Evolutionary conservation across 495 filamentous ascomycete genomes (phyloP).

Genomic region (Viridothelium virens): DNA sequence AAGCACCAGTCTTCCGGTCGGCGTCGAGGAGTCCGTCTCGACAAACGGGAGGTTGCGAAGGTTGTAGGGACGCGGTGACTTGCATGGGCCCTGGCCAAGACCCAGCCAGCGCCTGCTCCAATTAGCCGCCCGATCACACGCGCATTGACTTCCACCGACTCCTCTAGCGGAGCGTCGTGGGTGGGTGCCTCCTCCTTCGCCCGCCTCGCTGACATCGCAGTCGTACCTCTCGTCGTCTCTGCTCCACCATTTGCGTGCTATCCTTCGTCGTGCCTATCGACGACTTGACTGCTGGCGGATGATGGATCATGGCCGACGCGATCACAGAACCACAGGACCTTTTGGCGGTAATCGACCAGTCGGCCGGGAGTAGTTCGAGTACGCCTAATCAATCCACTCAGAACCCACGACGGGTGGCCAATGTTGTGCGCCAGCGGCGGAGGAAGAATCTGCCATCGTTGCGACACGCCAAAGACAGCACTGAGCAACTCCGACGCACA

Average conservation of each 20-base stretch:
- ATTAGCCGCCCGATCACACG: slow-evolving; percentile 11
- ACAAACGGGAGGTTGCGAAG: too few relatives aligned
- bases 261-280: not conserved
- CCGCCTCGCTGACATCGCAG: not conserved
- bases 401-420: slow-evolving; percentile 2
- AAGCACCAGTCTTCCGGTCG: not conserved
- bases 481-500: slow-evolving; percentile 24
- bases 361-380: not conserved
- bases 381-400: not conserved
- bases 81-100: slow-evolving; percentile 9
- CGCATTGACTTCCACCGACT: slow-evolving; percentile 10
- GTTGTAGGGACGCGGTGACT: not conserved
- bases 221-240: not conserved
- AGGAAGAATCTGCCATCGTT: slow-evolving; percentile 16
- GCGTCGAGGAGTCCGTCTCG: not conserved
- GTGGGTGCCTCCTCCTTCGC: slow-evolving; percentile 7
- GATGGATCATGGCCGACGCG: slow-evolving; percentile 9
- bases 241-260: not conserved
- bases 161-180: slow-evolving; percentile 5
- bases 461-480: slow-evolving; percentile 27
- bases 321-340: not conserved
- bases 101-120: not conserved
- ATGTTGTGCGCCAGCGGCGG: slow-evolving; percentile 11
- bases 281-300: not conserved
- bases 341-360: not conserved